These are phyloP conservation scores for Debaryomyces singareniensis DNA, from an alignment of 1,139 yeast genomes.

Conservation along the genomic window DNA sequence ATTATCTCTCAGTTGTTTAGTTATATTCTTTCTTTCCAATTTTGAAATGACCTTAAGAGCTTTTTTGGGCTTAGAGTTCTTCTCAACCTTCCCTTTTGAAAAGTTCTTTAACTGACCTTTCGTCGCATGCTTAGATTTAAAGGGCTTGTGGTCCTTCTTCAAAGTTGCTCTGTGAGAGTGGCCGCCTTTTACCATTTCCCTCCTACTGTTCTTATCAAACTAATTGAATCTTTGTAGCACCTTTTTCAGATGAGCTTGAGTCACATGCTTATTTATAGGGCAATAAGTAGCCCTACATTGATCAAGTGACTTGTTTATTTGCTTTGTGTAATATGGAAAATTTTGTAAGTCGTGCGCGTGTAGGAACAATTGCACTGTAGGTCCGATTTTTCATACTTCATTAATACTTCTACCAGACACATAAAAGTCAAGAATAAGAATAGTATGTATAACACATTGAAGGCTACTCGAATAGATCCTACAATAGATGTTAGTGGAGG, in stretches of 20 bases:
- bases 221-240: no score
- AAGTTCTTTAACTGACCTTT: conserved; percentile 79
- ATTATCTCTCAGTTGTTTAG: conserved; percentile 70
- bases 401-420: no score
- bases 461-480: no score
- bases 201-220: no score
- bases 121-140: conserved; percentile 88
- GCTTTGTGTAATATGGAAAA: conserved; percentile 7
- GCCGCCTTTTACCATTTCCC: conserved; percentile 57
- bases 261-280: no score
- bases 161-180: conserved; percentile 78
- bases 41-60: conserved; percentile 48
- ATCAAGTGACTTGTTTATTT: conserved; percentile 1
- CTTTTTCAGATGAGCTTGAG: no score
- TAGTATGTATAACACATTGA: no score
- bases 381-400: no score
- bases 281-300: no score
- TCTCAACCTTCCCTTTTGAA: conserved; percentile 85
- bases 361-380: no score
- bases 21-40: conserved; percentile 68
- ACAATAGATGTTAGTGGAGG: no score
- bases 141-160: conserved; percentile 81
- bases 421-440: no score
- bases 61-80: conserved; percentile 31
- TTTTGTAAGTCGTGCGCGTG: conserved; percentile 5